Conservation (phyloP, 202 grass and related monocot genomes). For the Dendrocalamus latiflorus region DNA sequence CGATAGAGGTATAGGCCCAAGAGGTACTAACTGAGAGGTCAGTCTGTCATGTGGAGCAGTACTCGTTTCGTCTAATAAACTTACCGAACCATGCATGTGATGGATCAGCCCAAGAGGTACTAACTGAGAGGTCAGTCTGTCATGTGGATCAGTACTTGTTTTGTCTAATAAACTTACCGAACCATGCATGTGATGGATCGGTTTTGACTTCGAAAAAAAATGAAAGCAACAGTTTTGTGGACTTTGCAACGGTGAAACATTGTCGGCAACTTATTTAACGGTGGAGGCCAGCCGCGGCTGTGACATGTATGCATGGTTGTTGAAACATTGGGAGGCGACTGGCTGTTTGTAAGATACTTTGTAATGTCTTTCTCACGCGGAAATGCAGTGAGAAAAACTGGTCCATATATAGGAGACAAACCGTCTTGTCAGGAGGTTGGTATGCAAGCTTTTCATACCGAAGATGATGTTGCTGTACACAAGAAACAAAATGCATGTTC, state of each 20-base stretch:
- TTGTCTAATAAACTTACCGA: not conserved
- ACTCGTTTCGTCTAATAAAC: not conserved
- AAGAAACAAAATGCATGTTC: too few relatives aligned
- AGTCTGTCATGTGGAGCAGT: not conserved
- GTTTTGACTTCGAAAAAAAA: not conserved
- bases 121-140: not conserved
- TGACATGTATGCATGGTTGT: not conserved
- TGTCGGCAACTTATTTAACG: constrained; percentile 32
- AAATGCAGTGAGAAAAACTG: too few relatives aligned
- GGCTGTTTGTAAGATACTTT: too few relatives aligned
- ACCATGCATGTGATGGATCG: not conserved
- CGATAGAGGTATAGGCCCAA: not conserved
- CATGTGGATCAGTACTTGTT: not conserved
- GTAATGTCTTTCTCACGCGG: not conserved
- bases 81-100: not conserved
- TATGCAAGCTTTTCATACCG: too few relatives aligned
- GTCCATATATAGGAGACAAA: too few relatives aligned
- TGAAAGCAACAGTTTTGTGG: not conserved
- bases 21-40: not conserved
- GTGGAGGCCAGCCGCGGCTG: not conserved
- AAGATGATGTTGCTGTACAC: too few relatives aligned
- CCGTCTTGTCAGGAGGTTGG: too few relatives aligned
- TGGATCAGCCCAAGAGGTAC: not conserved
- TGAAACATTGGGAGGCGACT: not conserved
- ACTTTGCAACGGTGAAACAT: constrained; percentile 5